Conservation (phyloP, 139 green algal species). For the Picochlorum sp. region DNA sequence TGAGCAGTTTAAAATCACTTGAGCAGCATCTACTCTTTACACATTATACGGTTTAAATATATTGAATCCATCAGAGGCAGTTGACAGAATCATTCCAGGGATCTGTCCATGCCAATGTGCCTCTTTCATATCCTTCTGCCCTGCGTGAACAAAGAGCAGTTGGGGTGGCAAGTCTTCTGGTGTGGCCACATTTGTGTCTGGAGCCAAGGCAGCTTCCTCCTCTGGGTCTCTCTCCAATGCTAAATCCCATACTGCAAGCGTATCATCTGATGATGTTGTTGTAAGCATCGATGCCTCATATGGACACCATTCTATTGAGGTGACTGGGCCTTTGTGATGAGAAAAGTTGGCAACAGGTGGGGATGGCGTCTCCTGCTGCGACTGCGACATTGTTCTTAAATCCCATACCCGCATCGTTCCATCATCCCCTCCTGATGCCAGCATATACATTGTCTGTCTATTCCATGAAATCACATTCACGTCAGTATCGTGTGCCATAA, state of each 20-base stretch:
- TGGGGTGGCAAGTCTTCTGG: constrained; percentile 77
- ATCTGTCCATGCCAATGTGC: constrained; percentile 95
- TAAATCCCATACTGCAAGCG: constrained; percentile 88
- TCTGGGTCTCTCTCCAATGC: constrained; percentile 92
- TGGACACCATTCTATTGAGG: constrained; percentile 88
- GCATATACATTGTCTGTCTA: constrained; percentile 78
- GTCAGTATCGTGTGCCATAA: constrained; percentile 68
- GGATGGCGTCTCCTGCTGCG: background rate
- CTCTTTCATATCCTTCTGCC: constrained; percentile 92
- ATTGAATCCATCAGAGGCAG: constrained; percentile 90
- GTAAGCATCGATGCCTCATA: constrained; percentile 88
- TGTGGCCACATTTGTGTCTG: constrained; percentile 52
- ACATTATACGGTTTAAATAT: constrained; percentile 93
- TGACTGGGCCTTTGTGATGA: constrained; percentile 68
- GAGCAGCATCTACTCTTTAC: background rate
- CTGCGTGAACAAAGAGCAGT: constrained; percentile 91
- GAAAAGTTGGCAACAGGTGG: constrained; percentile 59
- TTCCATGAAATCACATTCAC: constrained; percentile 98
- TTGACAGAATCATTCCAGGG: constrained; percentile 77
- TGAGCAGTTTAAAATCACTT: too few species aligned
- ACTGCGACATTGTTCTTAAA: constrained; percentile 61
- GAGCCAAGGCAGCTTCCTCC: constrained; percentile 76
- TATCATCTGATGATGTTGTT: constrained; percentile 62
- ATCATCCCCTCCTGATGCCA: constrained; percentile 87
- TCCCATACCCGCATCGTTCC: constrained; percentile 89